Conservation (phyloP, 2,329 filamentous ascomycete species). For the Colletotrichum orbiculare region DNA sequence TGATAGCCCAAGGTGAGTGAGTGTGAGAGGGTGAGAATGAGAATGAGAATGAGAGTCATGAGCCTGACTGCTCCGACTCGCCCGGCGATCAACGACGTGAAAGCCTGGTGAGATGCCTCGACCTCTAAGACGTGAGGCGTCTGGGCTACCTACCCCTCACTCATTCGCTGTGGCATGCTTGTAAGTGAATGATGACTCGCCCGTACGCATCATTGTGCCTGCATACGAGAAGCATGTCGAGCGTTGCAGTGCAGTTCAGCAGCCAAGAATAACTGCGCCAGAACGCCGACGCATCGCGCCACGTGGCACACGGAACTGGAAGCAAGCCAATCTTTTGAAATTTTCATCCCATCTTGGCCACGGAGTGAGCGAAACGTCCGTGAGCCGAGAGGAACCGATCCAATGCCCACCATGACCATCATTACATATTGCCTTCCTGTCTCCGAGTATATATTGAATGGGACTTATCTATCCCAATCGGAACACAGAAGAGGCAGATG, state of each 20-base stretch:
- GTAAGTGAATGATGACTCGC: neutral
- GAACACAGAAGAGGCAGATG: no score
- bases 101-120: no score
- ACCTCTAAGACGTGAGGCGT: neutral
- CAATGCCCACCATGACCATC: neutral
- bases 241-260: slow-evolving; percentile 7
- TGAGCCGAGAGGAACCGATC: slow-evolving; percentile 5
- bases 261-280: neutral
- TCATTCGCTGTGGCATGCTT: neutral
- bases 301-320: neutral
- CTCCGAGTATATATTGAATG: neutral
- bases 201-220: slow-evolving; percentile 10
- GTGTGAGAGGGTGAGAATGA: no score
- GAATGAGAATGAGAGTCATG: no score
- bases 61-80: no score
- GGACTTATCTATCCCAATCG: no score
- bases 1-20: no score
- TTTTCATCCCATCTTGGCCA: neutral
- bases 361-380: neutral
- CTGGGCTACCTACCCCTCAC: neutral
- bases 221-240: slow-evolving; percentile 3
- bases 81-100: no score
- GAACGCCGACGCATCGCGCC: neutral
- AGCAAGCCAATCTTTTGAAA: neutral
- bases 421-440: neutral